Evolutionary conservation across 78 protist genomes (phyloP).

Genomic region (Dictyostelium discoideum): dicty_2.7 NC_007089.4:3203501-3204000

Average conservation of each 20-base stretch:
- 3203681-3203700: not conserved
- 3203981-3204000: constrained; percentile 52
- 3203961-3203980: not conserved
- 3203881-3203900: constrained; percentile 30
- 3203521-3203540: constrained; percentile 41
- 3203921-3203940: constrained; percentile 19
- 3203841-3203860: not conserved
- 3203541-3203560: constrained; percentile 44
- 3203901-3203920: constrained; percentile 18
- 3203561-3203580: constrained; percentile 14
- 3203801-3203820: constrained; percentile 13
- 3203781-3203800: constrained; percentile 80
- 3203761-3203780: constrained; percentile 40
- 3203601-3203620: constrained; percentile 19
- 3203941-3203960: not conserved
- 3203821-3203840: not conserved
- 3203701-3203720: not conserved
- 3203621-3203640: constrained; percentile 63
- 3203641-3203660: constrained; percentile 58
- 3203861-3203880: not conserved
- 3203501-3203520: constrained; percentile 37
- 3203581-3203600: not conserved
- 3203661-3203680: constrained; percentile 12
- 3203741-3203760: not conserved
- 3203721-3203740: constrained; percentile 6